phyloP scores from a whole-genome alignment of 2,329 filamentous ascomycete genomes.

The Venturia aucupariae region DNA sequence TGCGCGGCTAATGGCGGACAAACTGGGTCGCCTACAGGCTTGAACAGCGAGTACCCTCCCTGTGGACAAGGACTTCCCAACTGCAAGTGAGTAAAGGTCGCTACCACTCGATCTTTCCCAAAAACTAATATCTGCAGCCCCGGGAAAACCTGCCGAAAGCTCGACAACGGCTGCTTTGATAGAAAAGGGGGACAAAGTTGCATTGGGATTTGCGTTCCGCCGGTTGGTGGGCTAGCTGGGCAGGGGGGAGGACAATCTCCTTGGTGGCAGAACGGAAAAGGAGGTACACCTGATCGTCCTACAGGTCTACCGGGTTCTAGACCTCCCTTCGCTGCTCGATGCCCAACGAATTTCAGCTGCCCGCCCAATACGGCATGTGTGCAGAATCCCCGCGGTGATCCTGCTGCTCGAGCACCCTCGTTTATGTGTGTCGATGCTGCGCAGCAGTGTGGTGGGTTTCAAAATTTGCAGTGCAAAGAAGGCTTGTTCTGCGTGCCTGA shows the following conservation, averaged over 20 bases:
- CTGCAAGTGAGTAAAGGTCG: neutral
- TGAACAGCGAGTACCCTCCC: neutral
- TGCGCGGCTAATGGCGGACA: neutral
- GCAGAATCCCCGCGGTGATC: neutral
- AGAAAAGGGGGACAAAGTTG: neutral
- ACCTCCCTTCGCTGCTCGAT: neutral
- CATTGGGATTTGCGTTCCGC: neutral
- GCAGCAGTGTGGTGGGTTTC: constrained; percentile 1
- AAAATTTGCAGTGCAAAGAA: neutral
- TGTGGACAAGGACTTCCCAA: neutral
- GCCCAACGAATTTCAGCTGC: neutral
- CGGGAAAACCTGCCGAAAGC: neutral
- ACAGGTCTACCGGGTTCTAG: neutral
- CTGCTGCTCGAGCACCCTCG: neutral
- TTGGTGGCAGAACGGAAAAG: neutral
- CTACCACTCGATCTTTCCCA: neutral
- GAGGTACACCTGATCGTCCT: neutral
- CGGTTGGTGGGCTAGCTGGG: neutral
- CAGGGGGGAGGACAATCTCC: neutral
- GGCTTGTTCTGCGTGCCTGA: neutral
- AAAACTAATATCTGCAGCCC: neutral
- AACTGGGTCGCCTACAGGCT: neutral
- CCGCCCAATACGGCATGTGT: neutral
- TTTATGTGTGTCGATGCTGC: neutral
- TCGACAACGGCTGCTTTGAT: neutral